A percentile compares a stretch with the other conserved stretches of the same genome.
Evolutionary conservation across 148 eudicot genomes (phyloP).

Genomic region (Rhododendron ovatum): DNA sequence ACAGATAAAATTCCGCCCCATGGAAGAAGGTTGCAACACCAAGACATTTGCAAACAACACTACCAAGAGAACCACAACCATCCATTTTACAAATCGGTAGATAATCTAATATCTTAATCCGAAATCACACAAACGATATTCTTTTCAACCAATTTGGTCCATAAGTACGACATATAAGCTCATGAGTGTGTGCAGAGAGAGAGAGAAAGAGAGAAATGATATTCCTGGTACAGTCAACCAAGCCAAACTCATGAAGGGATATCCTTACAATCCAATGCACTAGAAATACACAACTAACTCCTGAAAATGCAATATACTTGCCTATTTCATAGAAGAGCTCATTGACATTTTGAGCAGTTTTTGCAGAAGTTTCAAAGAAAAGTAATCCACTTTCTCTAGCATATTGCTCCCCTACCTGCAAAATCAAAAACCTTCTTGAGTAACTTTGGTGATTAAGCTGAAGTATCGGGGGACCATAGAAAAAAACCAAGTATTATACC

Average conservation of each 20-base stretch:
- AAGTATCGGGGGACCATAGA: not conserved
- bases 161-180: not conserved
- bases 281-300: not conserved
- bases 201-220: not conserved
- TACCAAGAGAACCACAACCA: not conserved
- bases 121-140: not conserved
- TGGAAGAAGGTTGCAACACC: not conserved
- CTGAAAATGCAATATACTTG: constrained; percentile 8
- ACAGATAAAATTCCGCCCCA: not conserved
- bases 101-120: not conserved
- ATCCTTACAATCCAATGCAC: not conserved
- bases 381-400: constrained; percentile 56
- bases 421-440: not conserved
- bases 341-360: constrained; percentile 64
- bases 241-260: not conserved
- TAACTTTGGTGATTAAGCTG: not conserved
- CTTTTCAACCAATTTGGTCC: not conserved
- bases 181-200: not conserved
- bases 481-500: not conserved
- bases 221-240: not conserved
- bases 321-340: constrained; percentile 65
- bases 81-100: not conserved
- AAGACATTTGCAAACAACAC: not conserved
- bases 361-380: constrained; percentile 68
- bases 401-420: constrained; percentile 63